Evolutionary conservation across 768 basidiomycete species (phyloP), one percentile per base, ranked within the genome.

Genomic region (Naganishia randhawae): DNA sequence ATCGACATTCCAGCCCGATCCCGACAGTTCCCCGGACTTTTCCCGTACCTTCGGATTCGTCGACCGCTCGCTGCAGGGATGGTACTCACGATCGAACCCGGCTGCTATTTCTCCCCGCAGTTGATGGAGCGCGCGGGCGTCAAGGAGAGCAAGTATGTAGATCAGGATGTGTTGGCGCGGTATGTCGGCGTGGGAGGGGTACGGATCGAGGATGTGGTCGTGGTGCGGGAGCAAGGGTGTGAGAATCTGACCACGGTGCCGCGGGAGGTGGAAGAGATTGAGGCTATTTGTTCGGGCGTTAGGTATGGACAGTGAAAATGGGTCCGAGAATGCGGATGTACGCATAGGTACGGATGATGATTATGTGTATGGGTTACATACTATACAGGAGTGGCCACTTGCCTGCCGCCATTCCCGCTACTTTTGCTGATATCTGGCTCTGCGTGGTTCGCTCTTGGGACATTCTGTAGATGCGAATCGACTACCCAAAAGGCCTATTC

Each of bases 21-120:
- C 31, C 65, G 71, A 13, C 75, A 80, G 2, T 86, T 88, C 71
- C 83, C 85, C 52, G 86, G 84, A 69, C 87, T 95, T 65, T 92
- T 93, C 78, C 83, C 83, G 9, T 90, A 91, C 77, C 82, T 99
- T 35, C 84, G 95, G 45, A 84, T 96, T 35, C 82, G 92, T 51
- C 81, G 90, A 42, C 86, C 87, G 1, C 80, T 97, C 22, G 84
- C 86, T 73, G 81, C 82, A 13, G 87, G 87, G 11, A 95, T 96
- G 91, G 89, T 97, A 1, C 73, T 93, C 87, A 95, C 93, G 0
- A 89, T 94, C 11, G 93, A 96, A 72, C 93, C 93, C 0, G 92
- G 79, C 0, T 77, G 88, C 72, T 93, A 93, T 78, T 94, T 93
- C 83, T 88, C 88, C 5, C 87, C 87, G 1, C 86, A 89, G 71